Evolutionary conservation across 163 green algal species (phyloP).

Genomic region (Smithsoniella earleae): DNA sequence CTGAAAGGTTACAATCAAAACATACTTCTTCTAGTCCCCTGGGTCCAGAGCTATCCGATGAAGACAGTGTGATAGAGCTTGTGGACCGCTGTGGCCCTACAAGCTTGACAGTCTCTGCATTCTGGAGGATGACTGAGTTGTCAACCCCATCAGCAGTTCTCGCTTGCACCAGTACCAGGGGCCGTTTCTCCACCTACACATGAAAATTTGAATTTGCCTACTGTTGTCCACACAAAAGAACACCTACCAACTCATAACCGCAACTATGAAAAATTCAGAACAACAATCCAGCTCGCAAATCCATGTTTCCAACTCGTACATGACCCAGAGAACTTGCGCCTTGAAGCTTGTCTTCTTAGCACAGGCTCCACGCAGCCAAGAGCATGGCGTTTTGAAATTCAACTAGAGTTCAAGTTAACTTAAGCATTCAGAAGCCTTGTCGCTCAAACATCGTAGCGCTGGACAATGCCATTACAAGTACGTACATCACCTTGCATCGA

Average conservation of each 20-base stretch:
- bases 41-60: background rate
- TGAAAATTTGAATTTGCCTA: background rate
- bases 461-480: background rate
- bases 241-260: background rate
- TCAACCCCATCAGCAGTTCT: conserved; percentile 43
- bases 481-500: conserved; percentile 59
- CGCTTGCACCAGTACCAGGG: conserved; percentile 59
- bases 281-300: too few relatives aligned
- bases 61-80: background rate
- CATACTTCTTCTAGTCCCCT: too few relatives aligned
- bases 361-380: too few relatives aligned
- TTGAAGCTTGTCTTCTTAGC: too few relatives aligned
- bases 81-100: conserved; percentile 49
- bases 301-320: too few relatives aligned
- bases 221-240: background rate
- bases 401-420: too few relatives aligned
- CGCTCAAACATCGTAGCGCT: too few relatives aligned
- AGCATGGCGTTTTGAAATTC: too few relatives aligned
- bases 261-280: background rate
- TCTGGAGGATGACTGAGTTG: conserved; percentile 72
- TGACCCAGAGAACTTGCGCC: too few relatives aligned
- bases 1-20: too few relatives aligned
- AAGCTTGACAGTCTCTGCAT: conserved; percentile 85
- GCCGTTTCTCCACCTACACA: background rate
- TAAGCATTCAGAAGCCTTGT: too few relatives aligned